Base-by-base conservation (phyloP, 495 filamentous ascomycete genomes). In the Parathielavia hyrcaniae region DNA sequence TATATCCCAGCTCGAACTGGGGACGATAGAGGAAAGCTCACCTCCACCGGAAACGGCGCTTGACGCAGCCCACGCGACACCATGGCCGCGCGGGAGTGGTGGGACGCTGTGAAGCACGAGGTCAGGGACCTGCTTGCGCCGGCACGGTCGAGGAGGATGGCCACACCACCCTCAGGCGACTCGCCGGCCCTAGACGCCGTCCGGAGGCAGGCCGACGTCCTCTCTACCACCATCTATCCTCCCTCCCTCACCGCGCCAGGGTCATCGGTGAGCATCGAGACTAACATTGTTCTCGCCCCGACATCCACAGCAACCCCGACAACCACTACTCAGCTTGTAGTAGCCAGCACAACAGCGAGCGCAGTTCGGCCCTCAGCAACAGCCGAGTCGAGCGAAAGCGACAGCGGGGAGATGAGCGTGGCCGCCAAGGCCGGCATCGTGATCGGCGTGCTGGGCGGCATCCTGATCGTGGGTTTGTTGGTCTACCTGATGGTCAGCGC, bases 381-480 rank as follows among this genome's bases (percentile, higher is more conserved):
- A 1, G 52, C 71, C 13, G 61, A 67, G 10, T 40, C 69, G 26
- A 68, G 19, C 73, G 39, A 63, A 48, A 65, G 68, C 32, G 64
- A 65, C 35, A 61, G 57, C 36, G 52, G 62, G 20, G 73, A 57
- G 14, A 71, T 86, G 63, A 82, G 81, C 41, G 73, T 74, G 34
- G 88, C 84, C 40, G 86, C 84, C 40, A 92, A 88, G 65, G 91
- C 90, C 23, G 95, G 95, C 53, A 75, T 97, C 50, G 86, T 85
- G 4, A 85, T 96, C 67, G 91, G 90, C 61, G 81, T 90, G 44
- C 62, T 90, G 4, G 81, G 79, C 12, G 70, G 95, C 34, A 76
- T 85, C 38, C 64, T 87, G 14, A 59, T 89, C 41, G 69, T 85
- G 14, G 81, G 70, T 20, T 49, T 89, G 22, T 70, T 86, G 23